A percentile compares a stretch with the other conserved stretches of the same genome.
Conservation (phyloP, 2,329 filamentous ascomycete genomes). For the Bipolaris victoriae region DNA sequence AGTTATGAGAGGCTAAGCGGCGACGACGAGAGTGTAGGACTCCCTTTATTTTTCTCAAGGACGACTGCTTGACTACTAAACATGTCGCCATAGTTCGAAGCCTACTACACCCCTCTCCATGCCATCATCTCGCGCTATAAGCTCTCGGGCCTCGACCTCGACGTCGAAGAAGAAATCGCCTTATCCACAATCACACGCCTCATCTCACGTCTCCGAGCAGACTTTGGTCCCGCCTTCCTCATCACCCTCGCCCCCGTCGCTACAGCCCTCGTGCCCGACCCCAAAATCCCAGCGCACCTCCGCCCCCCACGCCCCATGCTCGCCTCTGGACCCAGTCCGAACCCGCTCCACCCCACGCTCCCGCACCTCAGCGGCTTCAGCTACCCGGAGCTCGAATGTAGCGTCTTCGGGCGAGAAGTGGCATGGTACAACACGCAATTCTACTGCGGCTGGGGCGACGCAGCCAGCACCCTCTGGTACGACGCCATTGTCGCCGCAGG, state of each 20-base stretch:
- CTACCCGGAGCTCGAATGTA: constrained; percentile 73
- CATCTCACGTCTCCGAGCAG: constrained; percentile 57
- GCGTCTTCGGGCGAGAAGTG: constrained; percentile 57
- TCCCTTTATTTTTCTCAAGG: too few species aligned
- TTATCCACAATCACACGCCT: constrained; percentile 65
- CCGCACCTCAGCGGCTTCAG: constrained; percentile 80
- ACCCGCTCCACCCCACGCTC: constrained; percentile 43
- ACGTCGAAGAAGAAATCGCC: constrained; percentile 72
- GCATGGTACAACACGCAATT: constrained; percentile 92
- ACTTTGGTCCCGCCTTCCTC: constrained; percentile 74
- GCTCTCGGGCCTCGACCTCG: constrained; percentile 50
- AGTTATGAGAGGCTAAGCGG: constrained; percentile 63
- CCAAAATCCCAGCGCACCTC: constrained; percentile 40
- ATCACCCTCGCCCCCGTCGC: constrained; percentile 85
- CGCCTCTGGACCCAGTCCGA: constrained; percentile 37
- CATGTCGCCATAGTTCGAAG: constrained; percentile 64
- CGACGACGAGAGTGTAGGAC: constrained; percentile 39
- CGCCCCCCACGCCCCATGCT: constrained; percentile 40
- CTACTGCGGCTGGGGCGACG: constrained; percentile 87
- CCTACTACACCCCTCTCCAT: constrained; percentile 72
- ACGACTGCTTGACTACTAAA: not conserved
- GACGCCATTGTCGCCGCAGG: constrained; percentile 65
- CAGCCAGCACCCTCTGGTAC: constrained; percentile 59
- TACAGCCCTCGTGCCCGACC: constrained; percentile 67
- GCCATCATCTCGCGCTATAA: constrained; percentile 66